Percentiles rank a stretch among this genome's conserved stretches.
phyloP scores from a whole-genome alignment of 768 basidiomycete species.

The Mycena venus region DNA sequence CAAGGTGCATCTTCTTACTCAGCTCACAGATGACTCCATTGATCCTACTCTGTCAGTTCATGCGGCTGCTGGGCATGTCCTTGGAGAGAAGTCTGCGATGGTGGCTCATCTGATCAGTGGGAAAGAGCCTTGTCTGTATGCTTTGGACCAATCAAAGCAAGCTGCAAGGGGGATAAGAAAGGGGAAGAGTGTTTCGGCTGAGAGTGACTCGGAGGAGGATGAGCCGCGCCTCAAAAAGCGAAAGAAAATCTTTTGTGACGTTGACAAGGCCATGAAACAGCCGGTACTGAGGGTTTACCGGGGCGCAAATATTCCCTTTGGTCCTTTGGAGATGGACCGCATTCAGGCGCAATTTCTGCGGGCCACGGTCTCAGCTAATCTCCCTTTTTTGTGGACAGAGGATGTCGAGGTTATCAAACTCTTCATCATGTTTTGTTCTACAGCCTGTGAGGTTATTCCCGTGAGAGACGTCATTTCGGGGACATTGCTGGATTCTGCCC shows the following conservation, averaged over 20 bases:
- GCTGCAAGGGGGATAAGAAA: conserved; percentile 26
- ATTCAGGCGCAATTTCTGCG: conserved; percentile 41
- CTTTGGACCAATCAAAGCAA: conserved; percentile 27
- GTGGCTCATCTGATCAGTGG: conserved; percentile 36
- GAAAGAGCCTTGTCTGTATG: conserved; percentile 31
- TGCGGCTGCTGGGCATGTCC: not conserved
- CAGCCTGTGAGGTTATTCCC: conserved; percentile 40
- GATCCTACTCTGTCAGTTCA: not conserved
- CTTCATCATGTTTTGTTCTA: conserved; percentile 42
- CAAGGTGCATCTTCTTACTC: not conserved
- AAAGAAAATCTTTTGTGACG: conserved; percentile 28
- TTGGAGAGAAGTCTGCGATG: conserved; percentile 39
- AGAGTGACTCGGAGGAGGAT: conserved; percentile 3
- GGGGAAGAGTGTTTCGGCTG: not conserved
- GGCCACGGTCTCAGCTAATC: conserved; percentile 44
- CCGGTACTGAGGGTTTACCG: conserved; percentile 39
- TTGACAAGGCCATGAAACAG: conserved; percentile 36
- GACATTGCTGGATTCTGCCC: conserved; percentile 35
- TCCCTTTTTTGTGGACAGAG: conserved; percentile 43
- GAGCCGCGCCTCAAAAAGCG: not conserved
- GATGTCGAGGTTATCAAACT: conserved; percentile 43
- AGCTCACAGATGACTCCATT: not conserved
- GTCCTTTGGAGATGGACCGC: conserved; percentile 23
- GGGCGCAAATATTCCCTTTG: conserved; percentile 42
- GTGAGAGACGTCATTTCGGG: conserved; percentile 34